Percentiles rank a stretch among this genome's conserved stretches.
These are phyloP conservation scores for Daldinia concentrica DNA, from an alignment of 495 filamentous ascomycete genomes.

Conservation along the genomic window DNA sequence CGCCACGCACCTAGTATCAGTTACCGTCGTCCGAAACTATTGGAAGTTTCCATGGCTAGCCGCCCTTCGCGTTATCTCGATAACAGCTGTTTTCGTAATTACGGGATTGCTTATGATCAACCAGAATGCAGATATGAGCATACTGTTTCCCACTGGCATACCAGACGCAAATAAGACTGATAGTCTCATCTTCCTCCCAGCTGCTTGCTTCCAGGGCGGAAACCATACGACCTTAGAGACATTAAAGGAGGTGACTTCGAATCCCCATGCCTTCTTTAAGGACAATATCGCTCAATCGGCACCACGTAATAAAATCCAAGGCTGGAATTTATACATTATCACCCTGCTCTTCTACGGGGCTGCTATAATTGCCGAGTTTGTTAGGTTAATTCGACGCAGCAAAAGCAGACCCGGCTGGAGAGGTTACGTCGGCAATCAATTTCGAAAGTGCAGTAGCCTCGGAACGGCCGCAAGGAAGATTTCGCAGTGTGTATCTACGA, in stretches of 20 bases:
- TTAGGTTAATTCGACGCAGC: not conserved
- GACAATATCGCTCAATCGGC: not conserved
- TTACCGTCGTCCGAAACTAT: slow-evolving; percentile 49
- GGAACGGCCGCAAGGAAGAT: slow-evolving; percentile 21
- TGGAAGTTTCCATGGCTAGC: slow-evolving; percentile 46
- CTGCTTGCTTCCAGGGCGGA: not conserved
- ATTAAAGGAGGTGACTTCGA: not conserved
- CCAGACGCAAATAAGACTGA: not conserved
- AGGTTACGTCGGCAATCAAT: not conserved
- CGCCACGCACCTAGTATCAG: slow-evolving; percentile 51
- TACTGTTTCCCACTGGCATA: not conserved
- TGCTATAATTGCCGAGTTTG: not conserved
- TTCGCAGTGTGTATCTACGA: slow-evolving; percentile 29
- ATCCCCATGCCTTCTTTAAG: not conserved
- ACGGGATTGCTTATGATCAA: not conserved
- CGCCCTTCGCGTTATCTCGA: slow-evolving; percentile 32
- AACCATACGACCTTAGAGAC: not conserved
- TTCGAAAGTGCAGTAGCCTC: slow-evolving; percentile 13
- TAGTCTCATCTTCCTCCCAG: not conserved
- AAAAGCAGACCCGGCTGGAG: not conserved
- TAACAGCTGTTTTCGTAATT: not conserved
- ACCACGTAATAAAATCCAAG: not conserved
- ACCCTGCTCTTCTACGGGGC: not conserved
- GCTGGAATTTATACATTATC: not conserved
- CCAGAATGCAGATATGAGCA: not conserved